phyloP scores from a whole-genome alignment of 1,139 yeast species.

The Eremothecium cymbalariae region DNA sequence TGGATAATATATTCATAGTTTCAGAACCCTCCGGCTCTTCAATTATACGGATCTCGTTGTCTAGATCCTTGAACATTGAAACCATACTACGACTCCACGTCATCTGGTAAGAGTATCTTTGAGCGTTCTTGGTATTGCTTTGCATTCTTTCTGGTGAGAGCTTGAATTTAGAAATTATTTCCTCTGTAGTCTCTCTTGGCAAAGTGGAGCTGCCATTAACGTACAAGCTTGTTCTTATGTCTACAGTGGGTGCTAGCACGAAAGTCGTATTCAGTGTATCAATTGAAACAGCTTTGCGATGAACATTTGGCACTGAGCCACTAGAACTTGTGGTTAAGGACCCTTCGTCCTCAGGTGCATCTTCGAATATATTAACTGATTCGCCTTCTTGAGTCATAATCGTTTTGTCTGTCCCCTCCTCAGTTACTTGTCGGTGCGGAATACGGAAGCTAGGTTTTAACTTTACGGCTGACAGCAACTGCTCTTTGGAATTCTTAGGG shows the following conservation, averaged over 20 bases:
- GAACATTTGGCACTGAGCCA: conserved; percentile 21
- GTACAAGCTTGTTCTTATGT: conserved; percentile 30
- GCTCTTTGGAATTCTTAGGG: too few relatives aligned
- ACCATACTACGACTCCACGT: conserved; percentile 20
- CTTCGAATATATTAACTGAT: conserved; percentile 24
- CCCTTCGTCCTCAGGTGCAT: conserved; percentile 25
- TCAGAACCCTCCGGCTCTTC: too few relatives aligned
- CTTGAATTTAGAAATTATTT: conserved; percentile 28
- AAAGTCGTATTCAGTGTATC: conserved; percentile 28
- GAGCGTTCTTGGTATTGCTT: conserved; percentile 6
- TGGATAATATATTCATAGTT: background rate
- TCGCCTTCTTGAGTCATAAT: conserved; percentile 2
- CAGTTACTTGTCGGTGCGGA: background rate
- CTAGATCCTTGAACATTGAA: conserved; percentile 30
- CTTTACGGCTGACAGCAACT: too few relatives aligned
- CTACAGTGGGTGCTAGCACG: conserved; percentile 25
- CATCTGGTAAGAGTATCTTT: conserved; percentile 20
- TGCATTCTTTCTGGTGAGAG: conserved; percentile 23
- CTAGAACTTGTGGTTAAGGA: conserved; percentile 21
- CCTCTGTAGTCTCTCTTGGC: conserved; percentile 30
- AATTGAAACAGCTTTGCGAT: conserved; percentile 29
- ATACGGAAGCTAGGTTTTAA: conserved; percentile 1
- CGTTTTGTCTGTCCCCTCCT: conserved; percentile 3
- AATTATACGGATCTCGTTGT: conserved; percentile 16
- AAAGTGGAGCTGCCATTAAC: conserved; percentile 17